Percentiles rank a stretch among this genome's conserved stretches.
Conservation (phyloP, 2,329 filamentous ascomycete genomes). For the Pseudopithomyces chartarum region DNA sequence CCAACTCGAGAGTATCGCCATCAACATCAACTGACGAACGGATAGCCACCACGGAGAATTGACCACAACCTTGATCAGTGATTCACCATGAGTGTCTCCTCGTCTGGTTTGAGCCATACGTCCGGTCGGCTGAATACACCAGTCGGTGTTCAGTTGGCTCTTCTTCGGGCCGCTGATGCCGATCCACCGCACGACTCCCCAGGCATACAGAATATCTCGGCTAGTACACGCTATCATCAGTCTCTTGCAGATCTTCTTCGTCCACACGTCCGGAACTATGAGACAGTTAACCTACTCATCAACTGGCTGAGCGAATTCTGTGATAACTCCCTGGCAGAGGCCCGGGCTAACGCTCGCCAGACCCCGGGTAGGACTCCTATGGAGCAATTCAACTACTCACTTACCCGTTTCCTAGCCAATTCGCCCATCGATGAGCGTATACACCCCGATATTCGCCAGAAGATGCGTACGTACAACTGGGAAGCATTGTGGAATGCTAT, state of each 20-base stretch:
- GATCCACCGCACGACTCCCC: no score
- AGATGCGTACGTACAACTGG: background rate
- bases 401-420: background rate
- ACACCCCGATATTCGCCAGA: background rate
- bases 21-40: no score
- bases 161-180: no score
- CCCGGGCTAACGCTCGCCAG: background rate
- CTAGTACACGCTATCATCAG: background rate
- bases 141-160: no score
- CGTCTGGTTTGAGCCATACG: no score
- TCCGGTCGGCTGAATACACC: no score
- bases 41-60: no score
- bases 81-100: no score
- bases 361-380: no score
- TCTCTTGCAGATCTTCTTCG: background rate
- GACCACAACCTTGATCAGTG: no score
- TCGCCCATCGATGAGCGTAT: background rate
- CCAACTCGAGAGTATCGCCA: no score
- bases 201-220: no score
- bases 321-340: background rate
- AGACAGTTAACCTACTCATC: background rate
- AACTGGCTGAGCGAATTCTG: background rate
- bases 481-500: background rate
- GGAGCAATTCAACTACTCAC: background rate
- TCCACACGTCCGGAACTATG: conserved; percentile 2